Evolutionary conservation across 495 filamentous ascomycete genomes (phyloP).

Genomic region (Penicillium tannophilum): DNA sequence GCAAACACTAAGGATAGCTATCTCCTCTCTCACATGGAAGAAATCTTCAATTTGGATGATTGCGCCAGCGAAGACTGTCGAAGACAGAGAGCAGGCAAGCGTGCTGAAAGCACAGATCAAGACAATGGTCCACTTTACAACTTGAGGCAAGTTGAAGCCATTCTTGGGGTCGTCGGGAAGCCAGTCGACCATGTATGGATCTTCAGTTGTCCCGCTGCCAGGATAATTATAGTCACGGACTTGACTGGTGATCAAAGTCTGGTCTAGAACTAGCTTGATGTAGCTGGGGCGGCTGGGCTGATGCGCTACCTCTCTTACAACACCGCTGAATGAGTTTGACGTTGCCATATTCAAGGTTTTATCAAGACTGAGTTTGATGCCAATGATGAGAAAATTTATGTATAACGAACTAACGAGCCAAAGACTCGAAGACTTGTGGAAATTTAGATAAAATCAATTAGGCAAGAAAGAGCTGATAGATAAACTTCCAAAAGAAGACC

Average conservation of each 20-base stretch:
- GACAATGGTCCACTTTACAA: slow-evolving; percentile 63
- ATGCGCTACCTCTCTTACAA: background rate
- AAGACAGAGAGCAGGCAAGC: slow-evolving; percentile 65
- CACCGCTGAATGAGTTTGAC: background rate
- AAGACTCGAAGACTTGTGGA: too few relatives aligned
- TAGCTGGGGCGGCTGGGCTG: background rate
- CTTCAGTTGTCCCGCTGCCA: slow-evolving; percentile 60
- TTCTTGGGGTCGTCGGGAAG: slow-evolving; percentile 61
- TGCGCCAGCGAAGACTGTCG: slow-evolving; percentile 65
- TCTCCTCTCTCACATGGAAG: slow-evolving; percentile 46
- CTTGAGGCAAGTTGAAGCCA: slow-evolving; percentile 54
- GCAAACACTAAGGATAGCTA: slow-evolving; percentile 39
- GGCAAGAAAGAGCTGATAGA: background rate
- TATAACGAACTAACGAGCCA: background rate
- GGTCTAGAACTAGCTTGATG: slow-evolving; percentile 15
- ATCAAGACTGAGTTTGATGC: background rate
- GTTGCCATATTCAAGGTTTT: background rate
- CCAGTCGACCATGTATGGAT: slow-evolving; percentile 67
- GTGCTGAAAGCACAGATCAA: slow-evolving; percentile 58
- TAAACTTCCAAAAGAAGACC: background rate
- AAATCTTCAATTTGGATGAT: slow-evolving; percentile 51
- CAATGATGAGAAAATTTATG: too few relatives aligned
- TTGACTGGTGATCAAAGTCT: slow-evolving; percentile 41
- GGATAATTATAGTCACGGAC: slow-evolving; percentile 54
- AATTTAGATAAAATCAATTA: too few relatives aligned